These are phyloP conservation scores for Schizophyllum amplum DNA, from an alignment of 1,284 basidiomycete species.

Conservation along the genomic window DNA sequence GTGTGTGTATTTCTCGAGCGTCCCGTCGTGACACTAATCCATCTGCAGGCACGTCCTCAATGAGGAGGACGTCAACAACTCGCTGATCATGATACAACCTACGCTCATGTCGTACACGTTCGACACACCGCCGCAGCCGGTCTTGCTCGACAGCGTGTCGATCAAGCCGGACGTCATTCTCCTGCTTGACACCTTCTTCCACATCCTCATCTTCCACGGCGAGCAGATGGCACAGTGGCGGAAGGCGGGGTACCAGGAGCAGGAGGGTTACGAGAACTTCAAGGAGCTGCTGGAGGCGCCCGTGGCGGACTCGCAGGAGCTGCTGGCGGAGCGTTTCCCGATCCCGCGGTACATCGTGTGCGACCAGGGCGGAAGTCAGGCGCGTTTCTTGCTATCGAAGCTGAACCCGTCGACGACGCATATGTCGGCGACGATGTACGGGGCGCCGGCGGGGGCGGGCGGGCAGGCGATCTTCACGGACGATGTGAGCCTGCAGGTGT, in stretches of 20 bases:
- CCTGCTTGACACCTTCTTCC: slow-evolving; percentile 99
- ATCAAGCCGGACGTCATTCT: slow-evolving; percentile 97
- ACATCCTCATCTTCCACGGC: slow-evolving; percentile 99
- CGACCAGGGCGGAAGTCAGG: slow-evolving; percentile 96
- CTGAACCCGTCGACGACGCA: slow-evolving; percentile 98
- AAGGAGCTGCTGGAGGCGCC: slow-evolving; percentile 90
- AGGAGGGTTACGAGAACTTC: slow-evolving; percentile 98
- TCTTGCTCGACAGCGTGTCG: slow-evolving; percentile 94
- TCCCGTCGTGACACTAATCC: slow-evolving; percentile 3
- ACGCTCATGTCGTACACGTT: slow-evolving; percentile 99
- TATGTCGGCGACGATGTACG: slow-evolving; percentile 87
- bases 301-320: slow-evolving; percentile 75
- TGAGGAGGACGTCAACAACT: slow-evolving; percentile 98
- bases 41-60: slow-evolving; percentile 81
- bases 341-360: slow-evolving; percentile 98
- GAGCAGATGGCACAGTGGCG: slow-evolving; percentile 97
- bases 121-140: slow-evolving; percentile 85
- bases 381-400: slow-evolving; percentile 93
- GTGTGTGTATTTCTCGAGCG: slow-evolving; percentile 29
- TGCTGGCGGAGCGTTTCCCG: slow-evolving; percentile 92
- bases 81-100: slow-evolving; percentile 99
- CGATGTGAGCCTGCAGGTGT: slow-evolving; percentile 94
- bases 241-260: slow-evolving; percentile 98
- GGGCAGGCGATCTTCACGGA: slow-evolving; percentile 98
- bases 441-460: slow-evolving; percentile 50